Evolutionary conservation across 2,329 filamentous ascomycete genomes (phyloP), one percentile per base, ranked within the genome.

Genomic region (Curvularia hawaiiensis): DNA sequence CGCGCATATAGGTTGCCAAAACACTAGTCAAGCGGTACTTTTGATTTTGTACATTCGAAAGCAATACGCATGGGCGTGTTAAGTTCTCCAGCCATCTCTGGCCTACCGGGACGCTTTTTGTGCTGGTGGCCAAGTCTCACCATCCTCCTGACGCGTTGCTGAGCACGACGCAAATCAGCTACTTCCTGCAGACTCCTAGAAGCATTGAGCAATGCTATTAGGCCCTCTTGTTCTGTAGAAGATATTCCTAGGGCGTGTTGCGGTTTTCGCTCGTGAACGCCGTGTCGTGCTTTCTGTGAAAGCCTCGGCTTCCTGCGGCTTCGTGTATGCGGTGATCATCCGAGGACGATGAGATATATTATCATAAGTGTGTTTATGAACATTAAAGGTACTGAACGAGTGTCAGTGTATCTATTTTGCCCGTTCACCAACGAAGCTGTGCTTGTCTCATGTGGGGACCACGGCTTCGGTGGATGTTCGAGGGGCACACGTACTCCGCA

Each of bases 401-500:
- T 24, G 60, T 69, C 46, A 71, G 64, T 33, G 43, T 35, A 18
- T 47, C 3, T 35, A 18, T 30, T 41, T 11, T 40, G 18, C 24
- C 16, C 10, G 5, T 30, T 12, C 38, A n/a, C 11, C 14, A 48
- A 24, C 7, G 18, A 46, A 47, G 18, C 33, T 24, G 20, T 44
- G 40, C 16, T 44, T 31, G 18, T 31, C n/a, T 30, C 40, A 9
- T 46, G 35, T n/a, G 35, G 35, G 28, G 41, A 44, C 33, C 46
- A 38, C 16, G 40, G 41, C 20, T 52, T 6, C 24, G 18, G 38
- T 22, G 60, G 41, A 10, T 52, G 24, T 33, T 30, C 28, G 38
- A 31, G 60, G 31, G 39, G 44, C 35, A 49, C 22, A 85, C 88
- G 58, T 84, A 97, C 93, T 92, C 81, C 94, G 86, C 91, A 96